Conservation (phyloP, 2,329 filamentous ascomycete genomes). For the Fusarium paranaense region DNA sequence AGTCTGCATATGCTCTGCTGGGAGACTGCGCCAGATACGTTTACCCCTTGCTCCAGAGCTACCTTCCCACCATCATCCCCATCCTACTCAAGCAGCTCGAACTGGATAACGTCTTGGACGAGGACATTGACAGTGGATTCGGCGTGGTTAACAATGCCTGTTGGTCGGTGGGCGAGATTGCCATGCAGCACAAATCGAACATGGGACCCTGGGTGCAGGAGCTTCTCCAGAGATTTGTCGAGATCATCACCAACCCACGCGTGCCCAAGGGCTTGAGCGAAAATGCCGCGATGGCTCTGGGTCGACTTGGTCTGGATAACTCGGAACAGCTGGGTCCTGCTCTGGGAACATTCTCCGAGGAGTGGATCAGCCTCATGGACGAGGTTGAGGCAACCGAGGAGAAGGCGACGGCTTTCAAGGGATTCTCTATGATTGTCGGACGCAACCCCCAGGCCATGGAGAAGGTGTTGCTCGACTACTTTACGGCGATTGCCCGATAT, state of each 20-base stretch:
- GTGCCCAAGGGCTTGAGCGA: conserved; percentile 90
- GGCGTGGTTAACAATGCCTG: conserved; percentile 98
- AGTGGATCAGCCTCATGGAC: conserved; percentile 84
- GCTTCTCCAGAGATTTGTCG: conserved; percentile 80
- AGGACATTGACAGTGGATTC: conserved; percentile 86
- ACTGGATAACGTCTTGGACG: conserved; percentile 78
- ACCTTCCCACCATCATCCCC: conserved; percentile 79
- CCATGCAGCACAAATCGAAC: conserved; percentile 79
- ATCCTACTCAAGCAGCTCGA: conserved; percentile 91
- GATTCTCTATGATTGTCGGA: conserved; percentile 86
- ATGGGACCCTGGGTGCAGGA: conserved; percentile 83
- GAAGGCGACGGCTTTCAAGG: conserved; percentile 92
- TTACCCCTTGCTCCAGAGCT: conserved; percentile 82
- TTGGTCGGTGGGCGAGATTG: conserved; percentile 95
- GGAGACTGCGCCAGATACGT: conserved; percentile 96
- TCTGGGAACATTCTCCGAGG: conserved; percentile 81
- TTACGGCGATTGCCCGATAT: conserved; percentile 85
- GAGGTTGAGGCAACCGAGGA: conserved; percentile 91
- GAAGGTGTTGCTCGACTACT: conserved; percentile 83
- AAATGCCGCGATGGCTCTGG: conserved; percentile 93
- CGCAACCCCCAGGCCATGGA: conserved; percentile 95
- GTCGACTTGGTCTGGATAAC: conserved; percentile 85
- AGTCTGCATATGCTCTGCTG: conserved; percentile 94
- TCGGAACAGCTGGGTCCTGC: conserved; percentile 81
- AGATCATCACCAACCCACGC: conserved; percentile 86